phyloP scores from a whole-genome alignment of 306 rosid species.

The Cucumis cinereus region DNA sequence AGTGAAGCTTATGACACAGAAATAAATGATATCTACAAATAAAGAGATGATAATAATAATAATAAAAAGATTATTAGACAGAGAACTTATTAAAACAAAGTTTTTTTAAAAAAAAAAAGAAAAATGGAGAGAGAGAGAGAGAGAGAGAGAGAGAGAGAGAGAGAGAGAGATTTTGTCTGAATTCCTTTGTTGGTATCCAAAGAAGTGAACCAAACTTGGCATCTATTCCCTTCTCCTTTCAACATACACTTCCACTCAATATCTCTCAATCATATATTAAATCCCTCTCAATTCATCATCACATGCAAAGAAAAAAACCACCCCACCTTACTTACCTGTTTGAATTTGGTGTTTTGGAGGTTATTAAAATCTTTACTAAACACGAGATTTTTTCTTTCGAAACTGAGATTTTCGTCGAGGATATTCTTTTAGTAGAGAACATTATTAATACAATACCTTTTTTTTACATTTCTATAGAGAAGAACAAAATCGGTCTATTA shows the following conservation, averaged over 20 bases:
- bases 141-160: neutral
- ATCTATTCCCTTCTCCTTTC: conserved; percentile 13
- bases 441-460: too few species aligned
- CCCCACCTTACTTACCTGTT: too few species aligned
- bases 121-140: neutral
- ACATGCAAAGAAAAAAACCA: neutral
- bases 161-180: conserved; percentile 18
- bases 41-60: too few species aligned
- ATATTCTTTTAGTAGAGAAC: too few species aligned
- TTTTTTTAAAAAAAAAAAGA: neutral
- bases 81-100: neutral
- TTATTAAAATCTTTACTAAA: too few species aligned
- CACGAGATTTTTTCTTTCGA: too few species aligned
- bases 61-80: neutral
- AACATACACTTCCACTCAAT: neutral
- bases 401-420: too few species aligned
- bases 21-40: neutral
- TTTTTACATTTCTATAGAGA: too few species aligned
- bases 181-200: conserved; percentile 25
- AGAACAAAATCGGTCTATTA: too few species aligned
- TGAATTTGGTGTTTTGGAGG: too few species aligned
- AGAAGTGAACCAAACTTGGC: conserved; percentile 10
- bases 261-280: neutral
- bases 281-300: neutral
- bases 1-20: neutral